These are phyloP conservation scores for Grosmannia penicillata DNA, from an alignment of 2,329 filamentous ascomycete species.

Conservation along the genomic window DNA sequence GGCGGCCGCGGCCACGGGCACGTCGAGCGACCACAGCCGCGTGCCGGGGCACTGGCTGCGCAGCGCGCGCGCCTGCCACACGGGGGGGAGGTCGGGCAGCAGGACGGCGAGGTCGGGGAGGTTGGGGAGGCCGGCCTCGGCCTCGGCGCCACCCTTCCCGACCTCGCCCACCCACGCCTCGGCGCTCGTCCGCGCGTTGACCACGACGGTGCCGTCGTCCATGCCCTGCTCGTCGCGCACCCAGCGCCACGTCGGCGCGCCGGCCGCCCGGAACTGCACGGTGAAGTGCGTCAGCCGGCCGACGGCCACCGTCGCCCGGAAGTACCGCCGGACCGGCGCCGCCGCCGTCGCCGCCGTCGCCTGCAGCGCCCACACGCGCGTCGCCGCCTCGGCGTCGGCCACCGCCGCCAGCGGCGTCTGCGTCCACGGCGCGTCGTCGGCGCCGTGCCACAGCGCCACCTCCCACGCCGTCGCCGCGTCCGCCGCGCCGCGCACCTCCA, in stretches of 20 bases:
- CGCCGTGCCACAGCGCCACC: constrained; percentile 54
- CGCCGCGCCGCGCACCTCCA: constrained; percentile 50
- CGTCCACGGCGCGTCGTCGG: constrained; percentile 21
- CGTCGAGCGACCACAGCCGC: constrained; percentile 53
- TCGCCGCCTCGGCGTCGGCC: constrained; percentile 6
- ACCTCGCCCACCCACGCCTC: neutral
- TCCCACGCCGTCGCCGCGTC: constrained; percentile 37
- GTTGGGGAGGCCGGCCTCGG: too few species aligned
- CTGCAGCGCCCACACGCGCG: constrained; percentile 27
- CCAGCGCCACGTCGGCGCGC: constrained; percentile 57
- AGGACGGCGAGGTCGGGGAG: constrained; percentile 22
- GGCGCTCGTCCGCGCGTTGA: constrained; percentile 23
- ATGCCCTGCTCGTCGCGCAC: constrained; percentile 47
- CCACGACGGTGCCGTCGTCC: constrained; percentile 47
- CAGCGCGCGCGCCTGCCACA: constrained; percentile 36
- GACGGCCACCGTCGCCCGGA: constrained; percentile 33
- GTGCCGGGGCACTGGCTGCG: constrained; percentile 54
- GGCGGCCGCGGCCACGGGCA: constrained; percentile 40
- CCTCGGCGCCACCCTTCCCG: constrained; percentile 3
- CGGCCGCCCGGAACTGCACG: constrained; percentile 53
- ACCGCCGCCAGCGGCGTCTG: constrained; percentile 29
- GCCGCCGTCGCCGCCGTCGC: constrained; percentile 16
- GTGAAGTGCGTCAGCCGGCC: constrained; percentile 46
- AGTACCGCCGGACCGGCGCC: constrained; percentile 33
- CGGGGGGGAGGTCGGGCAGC: constrained; percentile 40